Base-by-base conservation (phyloP, 257 asterid species). In the Ilex asprella region DNA sequence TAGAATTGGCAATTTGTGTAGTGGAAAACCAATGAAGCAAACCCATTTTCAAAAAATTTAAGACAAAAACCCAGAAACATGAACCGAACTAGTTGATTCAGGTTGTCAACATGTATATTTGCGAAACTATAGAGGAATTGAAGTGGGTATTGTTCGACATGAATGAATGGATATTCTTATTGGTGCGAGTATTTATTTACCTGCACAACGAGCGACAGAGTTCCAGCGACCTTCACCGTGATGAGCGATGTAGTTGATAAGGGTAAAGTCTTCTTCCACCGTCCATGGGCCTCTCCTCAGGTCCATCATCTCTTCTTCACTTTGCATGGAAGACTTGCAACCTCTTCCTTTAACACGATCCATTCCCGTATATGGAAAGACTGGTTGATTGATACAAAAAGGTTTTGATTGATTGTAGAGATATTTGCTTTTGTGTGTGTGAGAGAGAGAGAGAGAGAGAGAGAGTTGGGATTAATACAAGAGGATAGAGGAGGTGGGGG, bases 371-470 rank as follows among this genome's bases (percentile, higher is more conserved):
- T 49, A 49, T 12, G 14, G 54, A 12, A 49, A 49, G 16, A 49
- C 2, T 49, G n/a, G 2, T 11, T 15, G 54, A 49, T 49, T 2
- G 54, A 49, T 49, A 11, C 54, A 49, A 49, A 49, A 49, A 49
- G 16, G 14, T 12, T 12, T 15, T 49, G n/a, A 11, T 49, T 12
- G 16, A 11, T 44, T 8, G 10, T 49, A 49, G 14, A 49, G n/a
- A 49, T 12, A 0, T 11, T 2, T 11, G 14, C 5, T 49, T 15
- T 21, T 21, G 27, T 47, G 13, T 11, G 3, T 3, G 53, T 2
- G 53, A 47, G 53, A 47, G 16, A 47, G 53, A 47, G 53, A 47
- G 53, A 47, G 53, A 49, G 54, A 49, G 54, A 49, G 54, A 49
- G 54, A 49, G 54, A 49, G 54, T 4, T 6, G 6, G 54, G 54